These are phyloP conservation scores for Coelastrella sp. DNA, from an alignment of 139 green algal genomes.

Conservation along the genomic window DNA sequence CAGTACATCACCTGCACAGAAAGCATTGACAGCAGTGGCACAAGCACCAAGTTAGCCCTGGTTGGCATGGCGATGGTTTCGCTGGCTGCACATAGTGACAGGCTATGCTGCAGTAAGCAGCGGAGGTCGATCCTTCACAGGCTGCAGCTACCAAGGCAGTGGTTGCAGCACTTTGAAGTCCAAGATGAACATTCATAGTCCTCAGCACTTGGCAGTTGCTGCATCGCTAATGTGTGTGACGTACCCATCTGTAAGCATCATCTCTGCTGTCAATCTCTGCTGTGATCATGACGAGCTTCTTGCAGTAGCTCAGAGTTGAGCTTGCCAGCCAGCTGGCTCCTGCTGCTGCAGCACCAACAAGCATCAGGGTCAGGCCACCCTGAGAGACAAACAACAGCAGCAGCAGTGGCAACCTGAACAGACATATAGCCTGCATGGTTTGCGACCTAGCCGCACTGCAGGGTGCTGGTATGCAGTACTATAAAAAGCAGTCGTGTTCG, in stretches of 20 bases:
- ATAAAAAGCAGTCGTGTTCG: no score
- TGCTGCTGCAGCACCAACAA: conserved; percentile 37
- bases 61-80: no score
- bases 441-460: neutral
- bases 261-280: conserved; percentile 58
- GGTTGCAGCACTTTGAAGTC: no score
- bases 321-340: neutral
- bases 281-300: conserved; percentile 7
- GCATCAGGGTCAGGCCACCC: conserved; percentile 40
- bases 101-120: no score
- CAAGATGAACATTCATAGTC: no score
- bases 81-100: no score
- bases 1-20: conserved; percentile 7
- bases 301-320: conserved; percentile 6
- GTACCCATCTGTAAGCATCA: conserved; percentile 56
- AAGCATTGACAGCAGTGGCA: neutral
- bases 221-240: neutral
- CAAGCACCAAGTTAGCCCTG: neutral
- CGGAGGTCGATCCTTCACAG: no score
- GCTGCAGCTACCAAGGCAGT: no score
- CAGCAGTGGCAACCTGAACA: neutral
- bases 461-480: neutral
- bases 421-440: neutral
- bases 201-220: neutral
- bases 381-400: neutral